Percentiles rank a stretch among this genome's conserved stretches.
Conservation (phyloP, 768 basidiomycete genomes). For the Gymnopilus dilepis region DNA sequence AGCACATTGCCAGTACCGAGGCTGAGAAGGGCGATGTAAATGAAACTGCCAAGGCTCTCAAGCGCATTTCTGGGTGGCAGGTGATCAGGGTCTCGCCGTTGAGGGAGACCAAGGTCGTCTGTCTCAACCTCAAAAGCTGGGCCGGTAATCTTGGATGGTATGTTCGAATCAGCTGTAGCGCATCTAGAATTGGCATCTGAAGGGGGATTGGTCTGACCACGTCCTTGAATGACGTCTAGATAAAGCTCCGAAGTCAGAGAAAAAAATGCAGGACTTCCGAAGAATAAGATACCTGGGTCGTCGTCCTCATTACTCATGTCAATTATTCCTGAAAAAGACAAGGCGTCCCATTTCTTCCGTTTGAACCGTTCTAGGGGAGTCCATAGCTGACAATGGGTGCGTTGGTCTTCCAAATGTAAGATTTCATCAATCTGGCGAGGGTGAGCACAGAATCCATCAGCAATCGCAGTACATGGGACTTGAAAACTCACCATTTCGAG, state of each 20-base stretch:
- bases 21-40: constrained; percentile 31
- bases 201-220: neutral
- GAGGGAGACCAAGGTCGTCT: constrained; percentile 60
- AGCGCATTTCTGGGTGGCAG: constrained; percentile 67
- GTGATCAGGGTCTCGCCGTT: constrained; percentile 73
- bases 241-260: neutral
- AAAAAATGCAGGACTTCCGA: neutral
- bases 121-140: constrained; percentile 3
- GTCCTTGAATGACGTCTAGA: constrained; percentile 58
- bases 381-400: constrained; percentile 55
- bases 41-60: constrained; percentile 55
- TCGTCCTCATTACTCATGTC: constrained; percentile 63
- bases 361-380: constrained; percentile 51
- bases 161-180: neutral
- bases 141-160: neutral
- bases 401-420: constrained; percentile 55
- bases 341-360: constrained; percentile 45
- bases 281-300: constrained; percentile 57
- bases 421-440: constrained; percentile 61
- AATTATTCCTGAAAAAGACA: constrained; percentile 43
- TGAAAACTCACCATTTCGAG: constrained; percentile 44
- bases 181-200: neutral
- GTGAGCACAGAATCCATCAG: neutral
- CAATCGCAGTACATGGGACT: neutral
- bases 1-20: constrained; percentile 64